Evolutionary conservation across 2,329 filamentous ascomycete genomes (phyloP), one percentile per base, ranked within the genome.

Genomic region (Tolypocladium tropicale): DNA sequence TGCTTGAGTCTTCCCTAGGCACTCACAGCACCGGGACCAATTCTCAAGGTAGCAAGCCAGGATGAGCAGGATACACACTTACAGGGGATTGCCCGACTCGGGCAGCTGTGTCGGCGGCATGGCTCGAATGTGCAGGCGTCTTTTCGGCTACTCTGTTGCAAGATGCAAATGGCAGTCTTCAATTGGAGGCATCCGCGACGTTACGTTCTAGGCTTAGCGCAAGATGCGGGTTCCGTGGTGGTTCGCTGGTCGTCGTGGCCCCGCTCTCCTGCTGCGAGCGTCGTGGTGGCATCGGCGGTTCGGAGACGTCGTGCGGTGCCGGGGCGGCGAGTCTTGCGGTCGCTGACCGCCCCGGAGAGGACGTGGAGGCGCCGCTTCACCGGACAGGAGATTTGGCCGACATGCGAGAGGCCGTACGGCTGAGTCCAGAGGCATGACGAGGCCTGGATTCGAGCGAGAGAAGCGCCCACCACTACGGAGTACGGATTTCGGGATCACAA

Each of bases 81-180:
- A 78, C 75, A 78, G 67, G 46, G 75, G 75, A 57, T 78, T 78
- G 39, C 75, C 75, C 34, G 74, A 76, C 58, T 72, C 72, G 53
- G 75, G 75, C 32, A 78, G 69, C 61, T 75, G 65, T 14, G 75
- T 78, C 12, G 75, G 74, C 61, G 75, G 65, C 75, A 78, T 76
- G 46, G 54, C 61, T 55, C 34, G 25, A 37, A 46, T 12, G 2
- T 36, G 6, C 28, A 18, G 36, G 30, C 37, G 52, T 37, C 34
- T 37, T 37, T 30, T 11, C 46, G 46, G 30, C 14, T 1, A 18
- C 4, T 30, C 32, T 30, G 46, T 30, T 32, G 46, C 46, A 10
- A 49, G 25, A 5, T n/a, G 46, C 46, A 49, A 28, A 49, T 18
- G 46, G 25, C n/a, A 28, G 43, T 3, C 43, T 30, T 30, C 6